A percentile compares a stretch with the other conserved stretches of the same genome.
phyloP scores from a whole-genome alignment of 2,329 filamentous ascomycete genomes.

The Nothopassalora personata region DNA sequence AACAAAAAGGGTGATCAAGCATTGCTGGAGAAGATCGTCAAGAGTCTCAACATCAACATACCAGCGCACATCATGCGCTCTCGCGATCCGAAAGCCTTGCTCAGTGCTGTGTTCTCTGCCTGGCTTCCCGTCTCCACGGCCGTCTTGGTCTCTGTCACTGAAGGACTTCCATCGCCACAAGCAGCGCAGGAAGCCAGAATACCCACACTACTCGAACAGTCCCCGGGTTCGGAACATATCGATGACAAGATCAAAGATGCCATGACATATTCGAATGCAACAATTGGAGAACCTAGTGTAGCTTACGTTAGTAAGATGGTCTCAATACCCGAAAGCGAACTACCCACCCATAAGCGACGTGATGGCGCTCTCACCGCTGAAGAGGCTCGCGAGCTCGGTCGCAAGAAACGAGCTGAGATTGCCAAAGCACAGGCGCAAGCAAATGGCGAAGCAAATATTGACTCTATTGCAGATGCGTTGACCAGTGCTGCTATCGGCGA shows the following conservation, averaged over 20 bases:
- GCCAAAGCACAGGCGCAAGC: constrained; percentile 67
- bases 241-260: constrained; percentile 66
- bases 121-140: constrained; percentile 94
- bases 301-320: constrained; percentile 99
- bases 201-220: constrained; percentile 70
- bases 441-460: constrained; percentile 44
- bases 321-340: constrained; percentile 84
- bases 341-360: constrained; percentile 77
- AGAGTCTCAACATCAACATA: constrained; percentile 77
- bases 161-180: constrained; percentile 81
- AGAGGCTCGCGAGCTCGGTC: constrained; percentile 80
- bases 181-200: constrained; percentile 74
- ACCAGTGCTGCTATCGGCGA: constrained; percentile 57
- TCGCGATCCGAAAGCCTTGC: constrained; percentile 72
- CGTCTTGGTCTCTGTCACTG: constrained; percentile 85
- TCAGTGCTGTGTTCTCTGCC: constrained; percentile 78
- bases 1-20: constrained; percentile 76
- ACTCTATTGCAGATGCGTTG: constrained; percentile 57
- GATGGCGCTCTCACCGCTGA: constrained; percentile 72
- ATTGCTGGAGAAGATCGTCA: constrained; percentile 89
- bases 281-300: constrained; percentile 69
- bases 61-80: constrained; percentile 79
- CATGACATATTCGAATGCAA: constrained; percentile 72
- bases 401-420: constrained; percentile 84
- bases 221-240: constrained; percentile 70